Evolutionary conservation across 23 red algal species (phyloP).

Genomic region (Agarophyton chilense): DNA sequence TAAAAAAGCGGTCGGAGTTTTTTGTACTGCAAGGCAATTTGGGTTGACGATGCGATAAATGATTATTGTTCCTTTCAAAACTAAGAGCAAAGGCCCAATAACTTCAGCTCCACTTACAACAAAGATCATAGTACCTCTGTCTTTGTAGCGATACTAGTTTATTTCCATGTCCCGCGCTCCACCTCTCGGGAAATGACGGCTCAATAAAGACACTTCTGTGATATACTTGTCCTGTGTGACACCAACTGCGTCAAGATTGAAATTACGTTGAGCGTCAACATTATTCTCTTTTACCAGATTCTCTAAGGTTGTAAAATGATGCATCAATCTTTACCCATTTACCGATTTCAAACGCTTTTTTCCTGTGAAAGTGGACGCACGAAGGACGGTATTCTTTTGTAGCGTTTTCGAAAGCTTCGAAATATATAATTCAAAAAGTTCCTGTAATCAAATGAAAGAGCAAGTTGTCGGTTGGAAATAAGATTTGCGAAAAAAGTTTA

Average conservation of each 20-base stretch:
- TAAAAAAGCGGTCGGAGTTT: not conserved
- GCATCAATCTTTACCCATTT: slow-evolving; percentile 4
- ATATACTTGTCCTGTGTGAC: slow-evolving; percentile 35
- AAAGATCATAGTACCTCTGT: slow-evolving; percentile 15
- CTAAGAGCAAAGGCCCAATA: not conserved
- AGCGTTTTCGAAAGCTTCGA: not conserved
- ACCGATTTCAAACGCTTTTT: slow-evolving; percentile 8
- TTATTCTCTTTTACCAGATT: slow-evolving; percentile 21
- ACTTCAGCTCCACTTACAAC: not conserved
- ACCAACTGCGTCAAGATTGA: slow-evolving; percentile 44
- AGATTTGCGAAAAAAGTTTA: too few species aligned
- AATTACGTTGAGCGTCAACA: slow-evolving; percentile 3
- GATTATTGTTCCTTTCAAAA: slow-evolving; percentile 26
- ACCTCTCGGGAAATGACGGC: not conserved
- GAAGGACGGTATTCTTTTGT: not conserved
- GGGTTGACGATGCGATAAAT: not conserved
- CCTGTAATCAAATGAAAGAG: too few species aligned
- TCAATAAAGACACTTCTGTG: not conserved
- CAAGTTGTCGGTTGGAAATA: too few species aligned
- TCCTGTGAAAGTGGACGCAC: slow-evolving; percentile 11
- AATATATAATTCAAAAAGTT: not conserved
- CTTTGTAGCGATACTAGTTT: not conserved
- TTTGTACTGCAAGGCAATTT: not conserved
- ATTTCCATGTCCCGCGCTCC: not conserved
- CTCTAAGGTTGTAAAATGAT: not conserved